Evolutionary conservation across 768 basidiomycete genomes (phyloP).

Genomic region (Mycena kentingensis): DNA sequence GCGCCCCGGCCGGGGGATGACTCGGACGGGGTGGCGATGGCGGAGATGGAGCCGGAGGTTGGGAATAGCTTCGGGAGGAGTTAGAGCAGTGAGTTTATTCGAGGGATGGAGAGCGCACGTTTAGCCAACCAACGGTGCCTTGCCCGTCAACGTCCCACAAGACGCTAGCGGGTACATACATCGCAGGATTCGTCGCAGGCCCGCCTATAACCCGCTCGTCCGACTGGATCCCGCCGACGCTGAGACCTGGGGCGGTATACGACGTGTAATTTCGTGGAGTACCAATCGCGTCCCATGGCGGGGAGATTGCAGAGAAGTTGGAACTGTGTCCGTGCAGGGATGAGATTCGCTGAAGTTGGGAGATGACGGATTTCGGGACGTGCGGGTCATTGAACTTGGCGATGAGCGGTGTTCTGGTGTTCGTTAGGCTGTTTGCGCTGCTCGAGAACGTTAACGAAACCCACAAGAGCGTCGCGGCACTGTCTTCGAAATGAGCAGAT

Average conservation of each 20-base stretch:
- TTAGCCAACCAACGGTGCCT: conserved; percentile 29
- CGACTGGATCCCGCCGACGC: conserved; percentile 31
- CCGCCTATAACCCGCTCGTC: conserved; percentile 31
- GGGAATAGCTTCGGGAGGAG: conserved; percentile 32
- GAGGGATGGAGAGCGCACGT: conserved; percentile 16
- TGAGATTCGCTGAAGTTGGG: conserved; percentile 15
- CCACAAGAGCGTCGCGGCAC: conserved; percentile 29
- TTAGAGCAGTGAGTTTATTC: neutral
- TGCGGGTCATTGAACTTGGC: conserved; percentile 33
- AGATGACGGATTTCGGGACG: conserved; percentile 23
- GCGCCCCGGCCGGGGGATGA: too few relatives aligned
- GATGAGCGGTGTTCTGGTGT: conserved; percentile 29
- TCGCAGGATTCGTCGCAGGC: conserved; percentile 27
- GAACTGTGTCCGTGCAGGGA: conserved; percentile 18
- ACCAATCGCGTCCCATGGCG: conserved; percentile 28
- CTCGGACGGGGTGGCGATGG: conserved; percentile 24
- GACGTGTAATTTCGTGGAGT: conserved; percentile 33
- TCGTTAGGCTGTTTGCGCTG: too few relatives aligned
- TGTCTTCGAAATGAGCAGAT: conserved; percentile 30
- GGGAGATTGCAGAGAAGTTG: conserved; percentile 31
- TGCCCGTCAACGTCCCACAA: conserved; percentile 26
- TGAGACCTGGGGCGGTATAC: conserved; percentile 30
- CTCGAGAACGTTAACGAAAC: too few relatives aligned
- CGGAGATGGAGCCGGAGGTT: conserved; percentile 29
- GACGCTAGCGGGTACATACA: conserved; percentile 28